Evolutionary conservation across 1,284 basidiomycete species (phyloP).

Genomic region (Fomitopsis palustris): DNA sequence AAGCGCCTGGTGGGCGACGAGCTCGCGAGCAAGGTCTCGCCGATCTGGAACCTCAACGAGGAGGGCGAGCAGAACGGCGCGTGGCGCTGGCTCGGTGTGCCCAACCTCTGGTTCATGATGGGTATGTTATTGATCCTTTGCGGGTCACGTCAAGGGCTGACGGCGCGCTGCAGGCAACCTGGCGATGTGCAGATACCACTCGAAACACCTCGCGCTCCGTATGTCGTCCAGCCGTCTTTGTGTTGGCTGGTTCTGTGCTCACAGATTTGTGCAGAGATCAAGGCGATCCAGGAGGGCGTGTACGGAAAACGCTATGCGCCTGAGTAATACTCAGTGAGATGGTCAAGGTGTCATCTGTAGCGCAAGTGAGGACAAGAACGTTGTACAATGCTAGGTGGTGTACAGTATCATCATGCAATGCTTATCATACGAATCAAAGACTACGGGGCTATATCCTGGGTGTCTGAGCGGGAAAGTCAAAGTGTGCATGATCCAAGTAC

Average conservation of each 20-base stretch:
- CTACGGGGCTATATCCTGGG: no score
- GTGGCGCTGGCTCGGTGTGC: slow-evolving; percentile 48
- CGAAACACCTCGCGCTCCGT: slow-evolving; percentile 58
- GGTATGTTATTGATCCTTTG: slow-evolving; percentile 29
- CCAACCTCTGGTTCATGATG: slow-evolving; percentile 55
- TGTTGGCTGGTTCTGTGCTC: background rate
- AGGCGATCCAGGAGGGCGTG: slow-evolving; percentile 52
- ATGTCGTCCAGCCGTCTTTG: slow-evolving; percentile 28
- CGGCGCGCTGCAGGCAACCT: slow-evolving; percentile 39
- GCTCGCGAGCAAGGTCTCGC: slow-evolving; percentile 40
- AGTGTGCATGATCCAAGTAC: background rate
- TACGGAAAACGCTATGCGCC: slow-evolving; percentile 41
- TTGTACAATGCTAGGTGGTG: background rate
- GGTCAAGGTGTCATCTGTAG: background rate
- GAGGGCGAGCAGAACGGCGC: slow-evolving; percentile 56
- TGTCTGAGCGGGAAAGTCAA: background rate
- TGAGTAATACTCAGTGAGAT: background rate
- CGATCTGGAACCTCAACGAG: slow-evolving; percentile 53
- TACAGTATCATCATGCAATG: background rate
- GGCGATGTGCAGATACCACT: slow-evolving; percentile 50
- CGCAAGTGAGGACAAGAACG: background rate
- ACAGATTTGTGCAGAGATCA: slow-evolving; percentile 42
- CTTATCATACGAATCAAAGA: no score
- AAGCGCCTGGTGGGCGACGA: slow-evolving; percentile 46
- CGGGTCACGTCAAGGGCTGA: no score